Percentiles rank a stretch among this genome's conserved stretches.
Conservation (phyloP, 2,329 filamentous ascomycete genomes). For the Cytospora paraplurivora region DNA sequence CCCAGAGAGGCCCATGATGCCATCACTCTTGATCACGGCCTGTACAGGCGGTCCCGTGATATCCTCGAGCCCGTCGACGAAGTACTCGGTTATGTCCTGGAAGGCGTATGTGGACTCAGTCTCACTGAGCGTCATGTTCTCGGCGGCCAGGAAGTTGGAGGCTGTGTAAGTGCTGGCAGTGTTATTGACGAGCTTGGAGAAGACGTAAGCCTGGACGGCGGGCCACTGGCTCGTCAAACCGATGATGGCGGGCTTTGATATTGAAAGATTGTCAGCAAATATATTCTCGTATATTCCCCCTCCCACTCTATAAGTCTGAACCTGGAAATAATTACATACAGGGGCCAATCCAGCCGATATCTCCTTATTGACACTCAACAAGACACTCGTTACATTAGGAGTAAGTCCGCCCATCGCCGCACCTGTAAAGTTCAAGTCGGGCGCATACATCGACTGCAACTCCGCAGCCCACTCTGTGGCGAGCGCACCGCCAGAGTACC, state of each 20-base stretch:
- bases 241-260: conserved; percentile 29
- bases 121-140: conserved; percentile 34
- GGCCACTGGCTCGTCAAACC: conserved; percentile 41
- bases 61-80: conserved; percentile 40
- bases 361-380: conserved; percentile 38
- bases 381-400: conserved; percentile 43
- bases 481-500: conserved; percentile 55
- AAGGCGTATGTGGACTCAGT: conserved; percentile 37
- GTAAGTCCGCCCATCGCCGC: conserved; percentile 49
- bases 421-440: conserved; percentile 48
- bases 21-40: conserved; percentile 37
- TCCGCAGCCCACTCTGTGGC: conserved; percentile 54
- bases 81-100: conserved; percentile 45
- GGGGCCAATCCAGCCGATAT: conserved; percentile 38
- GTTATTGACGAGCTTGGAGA: conserved; percentile 35
- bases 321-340: not conserved
- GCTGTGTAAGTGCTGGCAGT: conserved; percentile 37
- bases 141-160: conserved; percentile 39
- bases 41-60: conserved; percentile 33
- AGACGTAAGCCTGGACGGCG: conserved; percentile 34
- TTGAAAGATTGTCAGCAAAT: not conserved
- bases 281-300: not conserved
- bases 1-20: conserved; percentile 39
- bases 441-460: conserved; percentile 49
- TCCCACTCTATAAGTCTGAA: not conserved